Evolutionary conservation across 495 filamentous ascomycete genomes (phyloP), one percentile per base, ranked within the genome.

Genomic region (Aspergillus leporis): DNA sequence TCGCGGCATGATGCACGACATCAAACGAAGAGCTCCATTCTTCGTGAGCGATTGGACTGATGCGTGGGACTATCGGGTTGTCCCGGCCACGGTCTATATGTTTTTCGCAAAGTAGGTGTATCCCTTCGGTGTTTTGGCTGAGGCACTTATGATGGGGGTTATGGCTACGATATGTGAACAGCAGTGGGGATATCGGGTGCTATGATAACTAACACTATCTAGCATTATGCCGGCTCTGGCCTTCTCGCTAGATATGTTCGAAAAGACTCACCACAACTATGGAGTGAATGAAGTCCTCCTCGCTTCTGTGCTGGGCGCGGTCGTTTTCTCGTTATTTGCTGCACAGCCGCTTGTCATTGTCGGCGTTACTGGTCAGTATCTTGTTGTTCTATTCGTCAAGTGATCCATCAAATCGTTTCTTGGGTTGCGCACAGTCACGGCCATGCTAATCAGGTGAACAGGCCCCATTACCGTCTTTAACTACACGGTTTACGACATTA

Each of bases 381-480:
- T 3, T 34, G 21, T 28, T 12, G 9, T 52, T 13, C 9, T n/a
- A n/a, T n/a, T n/a, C n/a, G n/a, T n/a, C n/a, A n/a, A n/a, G n/a
- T n/a, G n/a, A n/a, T n/a, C n/a, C n/a, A n/a, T n/a, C n/a, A n/a
- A n/a, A n/a, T n/a, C n/a, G n/a, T n/a, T n/a, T n/a, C n/a, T n/a
- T n/a, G n/a, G n/a, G n/a, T 28, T 28, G 6, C 25, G 6, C 6
- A 6, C 6, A 28, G 25, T 28, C 25, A 3, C 6, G 25, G 3
- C 6, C 25, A 28, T 8, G 4, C n/a, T 5, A 21, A 45, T 14
- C 41, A n/a, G 14, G 14, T 4, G 30, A 10, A 61, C 62, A 81
- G 83, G 90, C 36, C 90, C 90, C 14, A 93, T 93, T 59, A 91
- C 90, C 16, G 89, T 93, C 19, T 93, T 93, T 62, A 93, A 92